phyloP scores from a whole-genome alignment of 306 rosid species.

The Cucumis melo region DNA sequence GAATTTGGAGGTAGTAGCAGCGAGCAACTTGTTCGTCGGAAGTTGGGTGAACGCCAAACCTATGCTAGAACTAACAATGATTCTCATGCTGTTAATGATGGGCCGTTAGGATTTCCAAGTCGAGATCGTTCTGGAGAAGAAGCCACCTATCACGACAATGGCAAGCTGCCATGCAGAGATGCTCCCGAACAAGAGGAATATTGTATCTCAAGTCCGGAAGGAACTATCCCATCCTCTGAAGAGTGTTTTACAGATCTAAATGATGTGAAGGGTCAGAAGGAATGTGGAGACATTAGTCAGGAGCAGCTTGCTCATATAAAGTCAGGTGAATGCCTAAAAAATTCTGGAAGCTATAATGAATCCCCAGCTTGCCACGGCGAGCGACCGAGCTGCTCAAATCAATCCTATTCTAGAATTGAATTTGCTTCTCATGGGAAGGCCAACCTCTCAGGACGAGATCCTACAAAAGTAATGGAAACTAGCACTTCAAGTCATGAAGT shows the following conservation, averaged over 20 bases:
- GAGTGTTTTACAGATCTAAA: not conserved
- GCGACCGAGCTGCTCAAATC: not conserved
- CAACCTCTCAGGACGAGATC: conserved; percentile 1
- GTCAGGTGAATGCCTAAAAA: not conserved
- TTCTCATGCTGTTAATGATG: not conserved
- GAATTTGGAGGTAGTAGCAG: not conserved
- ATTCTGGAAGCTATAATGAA: not conserved
- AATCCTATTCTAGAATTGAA: not conserved
- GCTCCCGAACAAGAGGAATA: conserved; percentile 20
- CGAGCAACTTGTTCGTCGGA: not conserved
- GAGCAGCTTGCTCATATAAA: not conserved
- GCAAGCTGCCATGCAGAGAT: not conserved
- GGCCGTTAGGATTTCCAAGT: not conserved
- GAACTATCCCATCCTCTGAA: not conserved
- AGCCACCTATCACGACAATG: not conserved
- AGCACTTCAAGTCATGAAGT: conserved; percentile 16
- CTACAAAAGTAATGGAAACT: conserved; percentile 21
- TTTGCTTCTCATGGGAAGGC: not conserved
- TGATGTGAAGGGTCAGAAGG: not conserved
- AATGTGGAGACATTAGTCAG: not conserved
- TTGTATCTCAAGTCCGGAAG: conserved; percentile 8
- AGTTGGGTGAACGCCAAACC: not conserved
- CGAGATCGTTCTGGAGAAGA: conserved; percentile 2
- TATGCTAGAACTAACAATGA: not conserved
- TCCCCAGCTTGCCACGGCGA: not conserved